These are phyloP conservation scores for Exophiala xenobiotica DNA, from an alignment of 2,329 filamentous ascomycete genomes.

Conservation along the genomic window DNA sequence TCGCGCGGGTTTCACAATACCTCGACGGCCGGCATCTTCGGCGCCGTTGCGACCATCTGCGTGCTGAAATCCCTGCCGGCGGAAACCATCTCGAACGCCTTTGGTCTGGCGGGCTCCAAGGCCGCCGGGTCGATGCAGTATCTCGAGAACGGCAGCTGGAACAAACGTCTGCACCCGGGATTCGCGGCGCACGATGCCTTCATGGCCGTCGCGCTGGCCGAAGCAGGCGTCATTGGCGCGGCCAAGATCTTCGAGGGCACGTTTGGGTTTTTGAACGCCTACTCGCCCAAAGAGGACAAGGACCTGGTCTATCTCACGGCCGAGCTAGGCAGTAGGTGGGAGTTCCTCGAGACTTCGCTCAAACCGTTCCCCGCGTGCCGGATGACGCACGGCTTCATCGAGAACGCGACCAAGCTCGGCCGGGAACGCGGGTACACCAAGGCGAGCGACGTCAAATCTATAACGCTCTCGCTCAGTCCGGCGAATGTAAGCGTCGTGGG, in stretches of 20 bases:
- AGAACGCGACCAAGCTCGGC: constrained; percentile 21
- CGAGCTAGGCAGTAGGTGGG: constrained; percentile 25
- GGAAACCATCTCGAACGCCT: constrained; percentile 35
- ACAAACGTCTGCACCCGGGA: constrained; percentile 41
- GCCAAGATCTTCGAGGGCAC: constrained; percentile 27
- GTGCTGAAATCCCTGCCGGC: constrained; percentile 33
- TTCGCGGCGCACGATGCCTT: constrained; percentile 43
- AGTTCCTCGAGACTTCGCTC: constrained; percentile 26
- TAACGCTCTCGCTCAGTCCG: constrained; percentile 20
- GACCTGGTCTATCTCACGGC: constrained; percentile 16
- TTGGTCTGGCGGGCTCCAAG: constrained; percentile 40
- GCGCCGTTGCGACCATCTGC: constrained; percentile 36
- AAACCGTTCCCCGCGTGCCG: constrained; percentile 30
- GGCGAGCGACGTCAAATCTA: constrained; percentile 13
- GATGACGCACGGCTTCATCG: constrained; percentile 30
- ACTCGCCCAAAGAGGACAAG: constrained; percentile 22
- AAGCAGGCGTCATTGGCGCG: constrained; percentile 35
- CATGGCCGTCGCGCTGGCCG: constrained; percentile 37
- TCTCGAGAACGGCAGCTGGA: constrained; percentile 41
- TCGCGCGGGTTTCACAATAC: constrained; percentile 42
- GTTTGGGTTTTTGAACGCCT: constrained; percentile 28
- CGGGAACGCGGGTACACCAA: constrained; percentile 3
- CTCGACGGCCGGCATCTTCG: constrained; percentile 39
- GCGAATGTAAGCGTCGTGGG: constrained; percentile 33
- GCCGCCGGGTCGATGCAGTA: constrained; percentile 42